Base-by-base conservation (phyloP, 2,329 filamentous ascomycete genomes). In the Nemania sp. region DNA sequence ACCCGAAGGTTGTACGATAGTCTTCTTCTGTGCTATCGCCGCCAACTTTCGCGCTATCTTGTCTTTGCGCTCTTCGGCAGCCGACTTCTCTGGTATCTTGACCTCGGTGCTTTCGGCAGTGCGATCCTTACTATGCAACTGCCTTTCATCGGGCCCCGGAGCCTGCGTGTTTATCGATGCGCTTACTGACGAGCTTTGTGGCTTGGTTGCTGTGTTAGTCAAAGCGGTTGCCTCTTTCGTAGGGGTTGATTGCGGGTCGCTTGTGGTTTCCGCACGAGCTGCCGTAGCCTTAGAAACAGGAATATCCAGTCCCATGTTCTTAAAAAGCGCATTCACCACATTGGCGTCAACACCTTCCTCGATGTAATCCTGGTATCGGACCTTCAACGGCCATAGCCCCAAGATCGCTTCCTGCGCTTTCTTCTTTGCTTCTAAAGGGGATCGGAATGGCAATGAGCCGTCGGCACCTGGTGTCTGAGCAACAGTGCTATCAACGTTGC, bases 281-380 rank as follows among this genome's bases (percentile, higher is more conserved):
- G 8, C 11, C 31, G 39, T 57, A 61, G 62, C 58, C 37, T 65
- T 68, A 30, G 66, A 64, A 44, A 60, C 64, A 23, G 52, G 67
- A 61, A 76, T 73, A 26, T 80, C 77, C 3, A 91, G 76, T 3
- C 86, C 84, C 3, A 94, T 73, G 17, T 90, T 86, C 22, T 78
- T 74, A 63, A 91, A 94, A 1, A 94, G 76, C 24, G 74, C 69
- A 51, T 78, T 80, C 30, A 96, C 72, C 9, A 91, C 66, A 1
- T 71, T 70, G 30, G 81, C 77, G 61, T 91, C 81, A 36, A 93
- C 79, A 0, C 90, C 88, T 68, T 93, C 88, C 9, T 84, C 78
- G 11, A 92, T 75, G 52, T 93, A 86, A 55, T 90, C 81, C 49
- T 87, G 79, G 65, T 86, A 96, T 17, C 83, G 83, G 53, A 95